A percentile compares a stretch with the other conserved stretches of the same genome.
Conservation (phyloP, 805 yeast genomes). For the Nakazawaea ishiwadae region DNA sequence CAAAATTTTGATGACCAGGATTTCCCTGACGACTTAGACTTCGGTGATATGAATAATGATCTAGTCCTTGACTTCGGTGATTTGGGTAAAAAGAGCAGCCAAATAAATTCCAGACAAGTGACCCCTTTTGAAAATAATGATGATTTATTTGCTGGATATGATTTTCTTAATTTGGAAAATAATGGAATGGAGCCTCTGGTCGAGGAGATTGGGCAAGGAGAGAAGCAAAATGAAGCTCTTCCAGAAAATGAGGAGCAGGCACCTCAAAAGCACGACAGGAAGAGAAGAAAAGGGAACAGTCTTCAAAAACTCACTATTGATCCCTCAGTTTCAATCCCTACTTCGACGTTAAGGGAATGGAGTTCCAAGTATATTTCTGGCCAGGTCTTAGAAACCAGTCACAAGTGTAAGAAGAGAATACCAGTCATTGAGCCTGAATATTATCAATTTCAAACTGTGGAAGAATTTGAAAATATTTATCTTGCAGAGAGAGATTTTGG, state of each 20-base stretch:
- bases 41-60: not conserved
- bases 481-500: not conserved
- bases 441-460: not conserved
- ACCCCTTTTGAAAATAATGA: conserved; percentile 1
- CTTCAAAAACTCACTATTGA: not conserved
- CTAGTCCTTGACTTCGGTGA: conserved; percentile 3
- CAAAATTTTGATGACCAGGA: not conserved
- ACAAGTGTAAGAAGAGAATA: not conserved
- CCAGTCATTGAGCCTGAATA: not conserved
- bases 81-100: conserved; percentile 1
- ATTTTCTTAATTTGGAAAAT: no score
- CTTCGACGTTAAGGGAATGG: not conserved
- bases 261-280: no score
- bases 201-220: no score
- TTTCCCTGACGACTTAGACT: not conserved
- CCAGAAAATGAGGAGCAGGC: no score
- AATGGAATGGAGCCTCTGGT: no score
- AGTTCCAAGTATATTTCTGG: not conserved
- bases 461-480: not conserved
- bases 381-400: conserved; percentile 1
- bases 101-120: not conserved
- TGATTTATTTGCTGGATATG: not conserved
- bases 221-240: no score
- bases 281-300: no score
- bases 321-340: not conserved